These are phyloP conservation scores for Ilex asprella DNA, from an alignment of 257 asterid species.

Conservation along the genomic window DNA sequence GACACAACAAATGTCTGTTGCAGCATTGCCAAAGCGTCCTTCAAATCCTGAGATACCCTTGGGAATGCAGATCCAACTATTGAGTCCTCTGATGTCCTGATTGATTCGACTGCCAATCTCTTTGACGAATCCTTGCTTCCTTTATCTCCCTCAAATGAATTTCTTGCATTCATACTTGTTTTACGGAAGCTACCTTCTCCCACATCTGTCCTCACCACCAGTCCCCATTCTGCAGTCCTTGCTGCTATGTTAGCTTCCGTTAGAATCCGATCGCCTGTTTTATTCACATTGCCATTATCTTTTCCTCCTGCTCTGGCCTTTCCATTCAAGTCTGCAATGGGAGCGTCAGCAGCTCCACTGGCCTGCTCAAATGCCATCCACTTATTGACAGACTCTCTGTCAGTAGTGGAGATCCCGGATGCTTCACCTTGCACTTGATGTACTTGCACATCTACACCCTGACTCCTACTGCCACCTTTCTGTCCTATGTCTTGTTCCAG, in stretches of 20 bases:
- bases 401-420: constrained; percentile 12
- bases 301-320: constrained; percentile 13
- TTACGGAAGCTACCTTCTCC: constrained; percentile 58
- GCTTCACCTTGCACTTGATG: constrained; percentile 24
- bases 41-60: constrained; percentile 85
- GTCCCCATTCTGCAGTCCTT: constrained; percentile 87
- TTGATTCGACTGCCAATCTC: constrained; percentile 32
- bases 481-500: constrained; percentile 14
- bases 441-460: constrained; percentile 24
- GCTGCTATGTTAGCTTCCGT: constrained; percentile 40
- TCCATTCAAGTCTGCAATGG: constrained; percentile 4
- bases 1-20: constrained; percentile 98
- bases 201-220: constrained; percentile 53
- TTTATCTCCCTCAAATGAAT: constrained; percentile 38
- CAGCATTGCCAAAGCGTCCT: constrained; percentile 84
- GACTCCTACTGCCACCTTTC: constrained; percentile 15
- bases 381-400: constrained; percentile 18
- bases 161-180: constrained; percentile 15
- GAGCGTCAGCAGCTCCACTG: constrained; percentile 6
- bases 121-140: constrained; percentile 36
- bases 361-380: constrained; percentile 71
- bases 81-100: constrained; percentile 52
- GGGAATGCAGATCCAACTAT: constrained; percentile 34
- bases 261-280: neutral
- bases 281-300: neutral